Conservation (phyloP, 2,329 filamentous ascomycete genomes). For the Sphaerulina musiva region DNA sequence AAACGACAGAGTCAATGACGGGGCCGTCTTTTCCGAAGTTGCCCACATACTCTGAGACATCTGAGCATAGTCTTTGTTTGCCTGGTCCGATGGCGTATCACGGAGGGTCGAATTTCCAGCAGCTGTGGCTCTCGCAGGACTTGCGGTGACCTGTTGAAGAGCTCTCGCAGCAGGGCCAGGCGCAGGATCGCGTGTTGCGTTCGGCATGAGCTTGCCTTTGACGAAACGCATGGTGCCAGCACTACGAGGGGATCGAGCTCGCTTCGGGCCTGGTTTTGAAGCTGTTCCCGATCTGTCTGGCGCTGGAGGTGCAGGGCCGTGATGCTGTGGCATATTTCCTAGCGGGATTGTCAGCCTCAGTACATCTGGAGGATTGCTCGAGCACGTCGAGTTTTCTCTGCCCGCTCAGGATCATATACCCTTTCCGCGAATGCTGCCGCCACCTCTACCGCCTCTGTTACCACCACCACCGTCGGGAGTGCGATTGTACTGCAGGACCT, state of each 20-base stretch:
- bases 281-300: neutral
- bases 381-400: neutral
- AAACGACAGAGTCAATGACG: neutral
- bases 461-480: neutral
- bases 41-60: neutral
- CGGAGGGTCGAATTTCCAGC: neutral
- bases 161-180: neutral
- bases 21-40: neutral
- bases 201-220: neutral
- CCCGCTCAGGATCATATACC: too few relatives aligned
- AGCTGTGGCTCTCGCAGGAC: neutral
- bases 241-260: conserved; percentile 7
- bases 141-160: too few relatives aligned
- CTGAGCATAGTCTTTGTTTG: neutral
- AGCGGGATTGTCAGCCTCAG: neutral
- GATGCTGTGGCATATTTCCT: neutral
- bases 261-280: neutral
- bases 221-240: neutral
- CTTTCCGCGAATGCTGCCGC: neutral
- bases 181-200: neutral
- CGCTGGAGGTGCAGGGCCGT: neutral
- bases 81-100: neutral
- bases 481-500: neutral
- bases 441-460: neutral
- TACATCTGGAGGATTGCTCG: neutral